phyloP scores from a whole-genome alignment of 306 rosid genomes.

The Carpinus viminea region DNA sequence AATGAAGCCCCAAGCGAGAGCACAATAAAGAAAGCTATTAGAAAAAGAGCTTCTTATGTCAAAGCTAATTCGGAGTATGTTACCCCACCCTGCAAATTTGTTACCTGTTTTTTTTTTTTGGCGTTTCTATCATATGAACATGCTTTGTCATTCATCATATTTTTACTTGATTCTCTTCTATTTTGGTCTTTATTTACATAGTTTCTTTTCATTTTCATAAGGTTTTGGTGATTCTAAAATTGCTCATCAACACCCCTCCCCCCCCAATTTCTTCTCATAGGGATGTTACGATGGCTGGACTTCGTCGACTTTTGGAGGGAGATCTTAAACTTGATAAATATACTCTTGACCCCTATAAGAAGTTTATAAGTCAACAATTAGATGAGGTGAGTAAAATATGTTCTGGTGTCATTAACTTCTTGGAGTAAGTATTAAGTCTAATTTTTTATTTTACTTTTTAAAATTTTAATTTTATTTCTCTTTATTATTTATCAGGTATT shows the following conservation, averaged over 20 bases:
- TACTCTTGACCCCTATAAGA: slow-evolving; percentile 72
- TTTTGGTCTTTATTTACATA: slow-evolving; percentile 2
- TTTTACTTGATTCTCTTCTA: slow-evolving; percentile 8
- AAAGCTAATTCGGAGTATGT: slow-evolving; percentile 88
- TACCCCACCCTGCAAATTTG: slow-evolving; percentile 24
- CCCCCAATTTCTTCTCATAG: slow-evolving; percentile 25
- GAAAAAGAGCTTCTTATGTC: slow-evolving; percentile 65
- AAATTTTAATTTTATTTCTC: slow-evolving; percentile 10
- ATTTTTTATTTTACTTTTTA: not conserved
- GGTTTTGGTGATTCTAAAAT: not conserved
- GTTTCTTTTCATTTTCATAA: not conserved
- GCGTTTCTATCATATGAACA: not conserved
- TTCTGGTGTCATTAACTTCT: slow-evolving; percentile 12
- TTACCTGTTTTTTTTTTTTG: slow-evolving; percentile 5
- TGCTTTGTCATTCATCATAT: not conserved
- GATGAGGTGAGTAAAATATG: slow-evolving; percentile 59
- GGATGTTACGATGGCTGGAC: slow-evolving; percentile 69
- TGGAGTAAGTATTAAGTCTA: slow-evolving; percentile 12
- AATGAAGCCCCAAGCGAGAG: slow-evolving; percentile 60
- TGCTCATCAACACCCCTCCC: not conserved
- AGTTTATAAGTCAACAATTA: slow-evolving; percentile 69
- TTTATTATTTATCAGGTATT: slow-evolving; percentile 48
- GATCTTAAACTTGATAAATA: slow-evolving; percentile 71
- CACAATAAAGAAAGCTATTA: slow-evolving; percentile 67
- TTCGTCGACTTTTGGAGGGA: slow-evolving; percentile 85